These are phyloP conservation scores for Cylindrotheca closterium DNA, from an alignment of 108 stramenopile species.

Conservation along the genomic window DNA sequence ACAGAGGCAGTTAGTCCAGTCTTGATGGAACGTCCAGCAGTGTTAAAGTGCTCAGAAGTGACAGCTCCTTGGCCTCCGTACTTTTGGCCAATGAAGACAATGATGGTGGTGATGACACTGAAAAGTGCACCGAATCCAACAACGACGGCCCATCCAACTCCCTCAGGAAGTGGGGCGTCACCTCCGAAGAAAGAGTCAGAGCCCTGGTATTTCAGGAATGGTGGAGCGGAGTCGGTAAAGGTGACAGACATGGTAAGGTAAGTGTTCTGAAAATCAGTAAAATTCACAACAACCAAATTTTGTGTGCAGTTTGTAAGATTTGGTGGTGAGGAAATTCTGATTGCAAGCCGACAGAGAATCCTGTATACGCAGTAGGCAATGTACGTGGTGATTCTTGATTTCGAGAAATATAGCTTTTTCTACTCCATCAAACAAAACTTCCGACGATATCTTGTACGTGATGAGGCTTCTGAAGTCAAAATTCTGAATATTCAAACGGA, in stretches of 20 bases:
- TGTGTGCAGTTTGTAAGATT: too few relatives aligned
- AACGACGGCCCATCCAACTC: constrained; percentile 74
- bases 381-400: too few relatives aligned
- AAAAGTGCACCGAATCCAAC: constrained; percentile 86
- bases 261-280: neutral
- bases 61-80: constrained; percentile 62
- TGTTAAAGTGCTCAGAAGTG: constrained; percentile 88
- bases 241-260: neutral
- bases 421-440: too few relatives aligned
- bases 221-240: constrained; percentile 19
- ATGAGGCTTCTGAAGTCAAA: too few relatives aligned
- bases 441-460: too few relatives aligned
- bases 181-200: constrained; percentile 78
- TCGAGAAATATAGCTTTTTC: too few relatives aligned
- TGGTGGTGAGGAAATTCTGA: too few relatives aligned
- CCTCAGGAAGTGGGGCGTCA: constrained; percentile 47
- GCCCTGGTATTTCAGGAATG: constrained; percentile 44
- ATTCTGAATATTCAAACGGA: too few relatives aligned
- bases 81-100: constrained; percentile 72
- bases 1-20: constrained; percentile 91
- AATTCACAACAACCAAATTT: too few relatives aligned
- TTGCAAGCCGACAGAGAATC: too few relatives aligned
- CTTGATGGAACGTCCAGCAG: constrained; percentile 91
- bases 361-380: too few relatives aligned
- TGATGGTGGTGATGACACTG: constrained; percentile 72